Base-by-base conservation (phyloP, 768 basidiomycete species). In the Amanita brunnescens region DNA sequence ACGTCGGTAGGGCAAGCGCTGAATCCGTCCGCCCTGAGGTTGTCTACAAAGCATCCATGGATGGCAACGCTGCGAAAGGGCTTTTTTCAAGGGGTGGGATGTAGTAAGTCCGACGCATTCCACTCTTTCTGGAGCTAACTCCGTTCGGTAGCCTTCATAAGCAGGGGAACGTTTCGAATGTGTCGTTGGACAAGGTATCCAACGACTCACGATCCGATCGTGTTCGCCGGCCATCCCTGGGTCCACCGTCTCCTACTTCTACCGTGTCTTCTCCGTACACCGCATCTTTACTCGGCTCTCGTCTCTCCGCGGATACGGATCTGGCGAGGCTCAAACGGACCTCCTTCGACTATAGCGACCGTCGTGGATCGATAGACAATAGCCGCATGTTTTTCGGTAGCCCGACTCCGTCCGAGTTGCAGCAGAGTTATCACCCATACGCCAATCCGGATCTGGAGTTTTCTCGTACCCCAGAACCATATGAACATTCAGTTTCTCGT, bases 381-480 rank as follows among this genome's bases (percentile, higher is more conserved):
- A 55, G 34, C 43, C 56, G 40, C 47, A 58, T 50, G 35, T 42
- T 54, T 53, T 51, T 49, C 33, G 46, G 44, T n/a, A 55, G 49
- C 14, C 34, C 58, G 21, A 52, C 59, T 16, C 53, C 58, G 14
- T 59, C 61, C 56, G 64, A 62, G 52, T 59, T 62, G 37, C 70
- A 68, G 54, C 73, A 73, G 55, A 69, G 62, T 34, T 60, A 76
- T 34, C 88, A 91, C 67, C 88, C 88, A 23, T 91, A 88, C 62
- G 88, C 88, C 47, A 88, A 90, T 58, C 87, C 87, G 6, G 83
- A 88, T 55, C 68, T 86, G 40, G 77, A 76, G 29, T 62, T 67
- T 23, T 67, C 67, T 33, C 63, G 68, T 44, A 62, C 71, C 49
- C 58, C 69, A 40, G 68, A 69, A 43, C 57, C 66, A 33, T 60